Percentiles rank a stretch among this genome's conserved stretches.
These are phyloP conservation scores for Emmonsiellopsis sp. DNA, from an alignment of 2,329 filamentous ascomycete genomes.

Conservation along the genomic window DNA sequence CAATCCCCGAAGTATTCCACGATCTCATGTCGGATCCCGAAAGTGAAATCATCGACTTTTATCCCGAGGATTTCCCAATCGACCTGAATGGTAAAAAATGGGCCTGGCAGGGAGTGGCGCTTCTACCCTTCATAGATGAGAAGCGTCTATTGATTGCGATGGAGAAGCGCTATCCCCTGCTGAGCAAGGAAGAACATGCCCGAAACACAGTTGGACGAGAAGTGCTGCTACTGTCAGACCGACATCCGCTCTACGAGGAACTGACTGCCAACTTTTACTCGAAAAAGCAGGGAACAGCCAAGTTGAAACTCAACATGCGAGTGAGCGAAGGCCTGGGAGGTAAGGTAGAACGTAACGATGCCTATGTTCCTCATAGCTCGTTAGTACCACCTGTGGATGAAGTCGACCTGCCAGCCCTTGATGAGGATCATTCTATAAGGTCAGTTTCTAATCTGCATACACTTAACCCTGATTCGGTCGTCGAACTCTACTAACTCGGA, in stretches of 20 bases:
- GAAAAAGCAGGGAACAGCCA: conserved; percentile 63
- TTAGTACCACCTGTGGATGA: conserved; percentile 68
- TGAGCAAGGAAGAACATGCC: conserved; percentile 65
- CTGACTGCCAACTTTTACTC: conserved; percentile 81
- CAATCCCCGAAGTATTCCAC: conserved; percentile 81
- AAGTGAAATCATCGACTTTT: conserved; percentile 94
- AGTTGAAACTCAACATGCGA: conserved; percentile 64
- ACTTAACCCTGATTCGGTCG: neutral
- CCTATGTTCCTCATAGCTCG: conserved; percentile 74
- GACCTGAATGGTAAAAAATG: conserved; percentile 98
- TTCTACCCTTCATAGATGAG: conserved; percentile 95
- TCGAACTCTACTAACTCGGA: conserved; percentile 16
- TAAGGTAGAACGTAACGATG: conserved; percentile 68
- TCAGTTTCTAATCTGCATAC: conserved; percentile 36
- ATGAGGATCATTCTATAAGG: conserved; percentile 80
- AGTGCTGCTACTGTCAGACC: conserved; percentile 73
- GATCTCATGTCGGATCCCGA: conserved; percentile 79
- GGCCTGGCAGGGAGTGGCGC: conserved; percentile 89
- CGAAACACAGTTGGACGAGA: conserved; percentile 76
- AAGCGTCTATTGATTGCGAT: conserved; percentile 74
- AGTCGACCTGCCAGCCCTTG: conserved; percentile 63
- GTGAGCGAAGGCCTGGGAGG: conserved; percentile 71
- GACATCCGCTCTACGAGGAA: conserved; percentile 76
- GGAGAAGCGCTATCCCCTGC: conserved; percentile 66
- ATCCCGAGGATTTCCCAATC: conserved; percentile 85